Evolutionary conservation across 345 rosid species (phyloP).

Genomic region (Syzygium aqueum): DNA sequence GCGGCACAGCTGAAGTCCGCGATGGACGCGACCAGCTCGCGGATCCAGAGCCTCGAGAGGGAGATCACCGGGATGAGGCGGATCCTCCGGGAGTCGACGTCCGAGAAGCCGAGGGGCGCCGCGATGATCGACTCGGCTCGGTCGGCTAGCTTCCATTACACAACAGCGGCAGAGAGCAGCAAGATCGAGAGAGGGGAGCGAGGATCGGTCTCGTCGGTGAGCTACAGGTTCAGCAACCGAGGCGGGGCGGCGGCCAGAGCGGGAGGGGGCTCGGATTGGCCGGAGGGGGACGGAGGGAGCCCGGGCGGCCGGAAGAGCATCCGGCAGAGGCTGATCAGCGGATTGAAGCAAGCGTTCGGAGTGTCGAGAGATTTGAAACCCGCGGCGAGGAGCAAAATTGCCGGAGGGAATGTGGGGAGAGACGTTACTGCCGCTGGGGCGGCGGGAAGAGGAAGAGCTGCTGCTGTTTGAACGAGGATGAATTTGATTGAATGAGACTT

Average conservation of each 20-base stretch:
- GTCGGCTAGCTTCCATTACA: conserved; percentile 60
- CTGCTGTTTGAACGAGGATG: background rate
- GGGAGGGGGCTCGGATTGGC: background rate
- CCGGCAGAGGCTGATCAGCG: conserved; percentile 40
- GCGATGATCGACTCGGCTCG: conserved; percentile 8
- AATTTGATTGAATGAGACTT: background rate
- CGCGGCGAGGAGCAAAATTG: background rate
- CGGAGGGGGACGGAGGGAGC: conserved; percentile 1
- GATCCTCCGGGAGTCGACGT: conserved; percentile 12
- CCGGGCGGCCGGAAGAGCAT: conserved; percentile 20
- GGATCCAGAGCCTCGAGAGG: conserved; percentile 58
- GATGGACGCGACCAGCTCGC: conserved; percentile 57
- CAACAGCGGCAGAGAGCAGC: conserved; percentile 1
- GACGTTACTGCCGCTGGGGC: background rate
- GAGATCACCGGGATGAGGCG: conserved; percentile 60
- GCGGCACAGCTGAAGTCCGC: conserved; percentile 54
- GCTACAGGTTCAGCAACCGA: conserved; percentile 14
- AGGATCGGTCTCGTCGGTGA: conserved; percentile 17
- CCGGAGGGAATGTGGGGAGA: background rate
- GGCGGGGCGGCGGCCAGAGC: background rate
- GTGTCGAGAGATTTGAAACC: conserved; percentile 23
- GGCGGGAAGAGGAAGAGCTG: background rate
- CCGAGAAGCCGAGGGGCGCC: conserved; percentile 15
- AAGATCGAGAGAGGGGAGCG: conserved; percentile 38
- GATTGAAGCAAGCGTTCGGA: conserved; percentile 46